Conservation (phyloP, 129 eudicot species). For the Helichrysum umbraculigerum region DNA sequence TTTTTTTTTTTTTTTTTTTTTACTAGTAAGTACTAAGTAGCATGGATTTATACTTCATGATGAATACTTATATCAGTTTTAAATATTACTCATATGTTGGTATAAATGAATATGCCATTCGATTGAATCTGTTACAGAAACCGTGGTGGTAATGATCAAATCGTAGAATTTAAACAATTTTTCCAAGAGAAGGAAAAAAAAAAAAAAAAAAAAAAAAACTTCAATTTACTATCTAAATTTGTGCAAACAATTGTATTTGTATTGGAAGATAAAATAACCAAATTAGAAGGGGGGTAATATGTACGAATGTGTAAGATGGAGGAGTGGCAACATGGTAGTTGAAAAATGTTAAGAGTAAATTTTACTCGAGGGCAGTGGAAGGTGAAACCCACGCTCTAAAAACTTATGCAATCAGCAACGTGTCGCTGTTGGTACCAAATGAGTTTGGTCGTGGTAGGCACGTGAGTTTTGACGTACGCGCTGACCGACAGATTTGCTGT, state of each 20-base stretch:
- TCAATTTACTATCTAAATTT: not conserved
- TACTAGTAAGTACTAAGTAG: too few relatives aligned
- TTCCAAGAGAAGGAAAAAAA: too few relatives aligned
- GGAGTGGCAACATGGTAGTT: constrained; percentile 17
- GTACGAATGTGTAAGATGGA: constrained; percentile 19
- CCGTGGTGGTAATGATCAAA: too few relatives aligned
- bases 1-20: too few relatives aligned
- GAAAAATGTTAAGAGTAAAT: constrained; percentile 24
- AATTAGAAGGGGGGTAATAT: constrained; percentile 14
- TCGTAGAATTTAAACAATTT: too few relatives aligned
- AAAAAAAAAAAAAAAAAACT: too few relatives aligned
- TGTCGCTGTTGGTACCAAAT: constrained; percentile 17
- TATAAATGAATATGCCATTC: too few relatives aligned
- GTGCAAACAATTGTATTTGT: not conserved
- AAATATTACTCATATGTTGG: too few relatives aligned
- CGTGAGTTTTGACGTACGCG: not conserved
- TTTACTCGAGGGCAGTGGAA: constrained; percentile 24
- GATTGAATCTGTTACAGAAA: too few relatives aligned
- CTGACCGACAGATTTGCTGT: constrained; percentile 24
- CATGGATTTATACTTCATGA: too few relatives aligned
- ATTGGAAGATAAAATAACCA: constrained; percentile 7
- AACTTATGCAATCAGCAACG: not conserved
- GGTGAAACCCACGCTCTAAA: constrained; percentile 33
- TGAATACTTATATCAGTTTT: too few relatives aligned
- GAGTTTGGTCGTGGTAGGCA: constrained; percentile 26